Base-by-base conservation (phyloP, 148 eudicot genomes). In the Agrostemma githago region DNA sequence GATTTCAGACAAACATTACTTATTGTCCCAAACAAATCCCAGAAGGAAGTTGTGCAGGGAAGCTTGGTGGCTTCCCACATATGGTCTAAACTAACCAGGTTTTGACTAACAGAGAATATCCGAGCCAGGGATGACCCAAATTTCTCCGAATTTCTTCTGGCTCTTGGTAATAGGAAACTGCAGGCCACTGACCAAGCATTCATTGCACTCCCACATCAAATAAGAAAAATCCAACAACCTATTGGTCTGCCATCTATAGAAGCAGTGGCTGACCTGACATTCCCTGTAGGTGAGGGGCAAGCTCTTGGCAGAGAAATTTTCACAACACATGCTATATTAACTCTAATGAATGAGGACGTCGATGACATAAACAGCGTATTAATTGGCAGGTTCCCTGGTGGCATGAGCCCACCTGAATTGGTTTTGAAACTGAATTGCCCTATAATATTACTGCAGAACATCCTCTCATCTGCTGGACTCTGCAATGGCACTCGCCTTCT, bases 401-500 rank as follows among this genome's bases (percentile, higher is more conserved):
- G n/a, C n/a, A n/a, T n/a, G n/a, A n/a, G n/a, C n/a, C n/a, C n/a
- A n/a, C n/a, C n/a, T n/a, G n/a, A n/a, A n/a, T n/a, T n/a, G n/a
- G n/a, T n/a, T n/a, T n/a, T n/a, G n/a, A n/a, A n/a, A n/a, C n/a
- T n/a, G n/a, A n/a, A n/a, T n/a, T n/a, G n/a, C n/a, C n/a, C n/a
- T n/a, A n/a, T n/a, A n/a, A n/a, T n/a, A n/a, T n/a, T n/a, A n/a
- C n/a, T n/a, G n/a, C n/a, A n/a, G 7, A 78, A 78, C 6, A 5
- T 78, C 5, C 57, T 39, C 42, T 72, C 76, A 1, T 1, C 80
- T 6, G 0, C 17, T 5, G 72, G 76, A 6, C 0, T 78, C 4
- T 78, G 76, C 7, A 77, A 77, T 37, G 69, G 79, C 0, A 77
- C 74, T 1, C 34, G 39, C 3, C 14, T 77, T 8, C 37, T 70